Evolutionary conservation across 768 basidiomycete species (phyloP).

Genomic region (Leccinum incarnatum): DNA sequence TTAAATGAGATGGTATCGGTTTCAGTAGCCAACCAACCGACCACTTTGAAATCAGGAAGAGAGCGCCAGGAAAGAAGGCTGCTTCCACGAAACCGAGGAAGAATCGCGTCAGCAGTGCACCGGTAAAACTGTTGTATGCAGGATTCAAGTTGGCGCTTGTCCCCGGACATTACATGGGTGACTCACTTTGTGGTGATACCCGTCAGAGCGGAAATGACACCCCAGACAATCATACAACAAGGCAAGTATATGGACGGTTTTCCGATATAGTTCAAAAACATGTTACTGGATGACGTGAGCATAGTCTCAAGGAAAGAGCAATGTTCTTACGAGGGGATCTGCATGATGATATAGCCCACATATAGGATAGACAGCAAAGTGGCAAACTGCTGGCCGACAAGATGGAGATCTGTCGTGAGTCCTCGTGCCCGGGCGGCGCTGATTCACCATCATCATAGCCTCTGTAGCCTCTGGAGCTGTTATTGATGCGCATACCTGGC

Average conservation of each 20-base stretch:
- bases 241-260: slow-evolving; percentile 68
- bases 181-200: slow-evolving; percentile 32
- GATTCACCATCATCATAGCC: background rate
- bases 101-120: slow-evolving; percentile 47
- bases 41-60: slow-evolving; percentile 38
- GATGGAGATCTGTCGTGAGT: slow-evolving; percentile 59
- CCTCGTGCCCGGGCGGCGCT: slow-evolving; percentile 71
- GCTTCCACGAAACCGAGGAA: slow-evolving; percentile 54
- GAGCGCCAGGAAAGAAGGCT: slow-evolving; percentile 45
- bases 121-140: slow-evolving; percentile 34
- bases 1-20: slow-evolving; percentile 28
- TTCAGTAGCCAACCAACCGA: slow-evolving; percentile 28
- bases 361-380: slow-evolving; percentile 69
- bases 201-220: slow-evolving; percentile 52
- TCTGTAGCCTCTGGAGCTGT: background rate
- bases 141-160: background rate
- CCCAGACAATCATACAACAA: slow-evolving; percentile 69
- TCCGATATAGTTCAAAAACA: slow-evolving; percentile 66
- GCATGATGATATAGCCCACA: slow-evolving; percentile 50
- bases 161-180: background rate
- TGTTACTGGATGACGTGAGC: slow-evolving; percentile 48
- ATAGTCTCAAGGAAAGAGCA: background rate
- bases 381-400: slow-evolving; percentile 61
- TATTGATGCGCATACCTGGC: slow-evolving; percentile 43
- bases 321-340: slow-evolving; percentile 36